These are phyloP conservation scores for Alternaria triticina DNA, from an alignment of 2,329 filamentous ascomycete genomes.

Conservation along the genomic window DNA sequence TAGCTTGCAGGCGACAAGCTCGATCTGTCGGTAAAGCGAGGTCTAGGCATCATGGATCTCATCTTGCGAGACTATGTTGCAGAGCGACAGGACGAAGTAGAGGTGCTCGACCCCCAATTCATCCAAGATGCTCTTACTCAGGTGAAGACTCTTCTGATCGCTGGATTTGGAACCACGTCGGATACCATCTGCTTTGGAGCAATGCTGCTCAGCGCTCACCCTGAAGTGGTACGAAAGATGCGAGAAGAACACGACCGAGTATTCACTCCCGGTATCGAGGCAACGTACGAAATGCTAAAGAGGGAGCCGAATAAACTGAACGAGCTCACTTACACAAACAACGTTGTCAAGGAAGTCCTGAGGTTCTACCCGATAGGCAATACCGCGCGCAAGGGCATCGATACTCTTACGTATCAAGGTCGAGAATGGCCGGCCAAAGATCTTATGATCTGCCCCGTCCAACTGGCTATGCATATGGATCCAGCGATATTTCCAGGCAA, in stretches of 20 bases:
- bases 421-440: conserved; percentile 53
- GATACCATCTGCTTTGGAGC: conserved; percentile 38
- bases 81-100: conserved; percentile 20
- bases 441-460: conserved; percentile 52
- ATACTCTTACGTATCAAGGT: conserved; percentile 50
- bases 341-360: conserved; percentile 61
- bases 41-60: conserved; percentile 46
- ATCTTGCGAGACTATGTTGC: conserved; percentile 37
- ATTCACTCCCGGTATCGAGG: conserved; percentile 53
- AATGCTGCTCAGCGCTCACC: conserved; percentile 40
- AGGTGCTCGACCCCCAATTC: conserved; percentile 42
- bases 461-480: conserved; percentile 46
- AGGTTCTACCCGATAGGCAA: conserved; percentile 60
- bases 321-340: conserved; percentile 59
- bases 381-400: conserved; percentile 50
- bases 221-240: conserved; percentile 38
- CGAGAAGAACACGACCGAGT: conserved; percentile 60
- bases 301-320: conserved; percentile 57
- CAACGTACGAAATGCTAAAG: conserved; percentile 49
- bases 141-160: conserved; percentile 52
- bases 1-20: conserved; percentile 30
- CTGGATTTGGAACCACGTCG: conserved; percentile 53
- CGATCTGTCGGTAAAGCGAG: conserved; percentile 45
- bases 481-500: conserved; percentile 32
- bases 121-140: conserved; percentile 44